Conservation (phyloP, 73 alveolate genomes). For the Halteria grandinella region DNA sequence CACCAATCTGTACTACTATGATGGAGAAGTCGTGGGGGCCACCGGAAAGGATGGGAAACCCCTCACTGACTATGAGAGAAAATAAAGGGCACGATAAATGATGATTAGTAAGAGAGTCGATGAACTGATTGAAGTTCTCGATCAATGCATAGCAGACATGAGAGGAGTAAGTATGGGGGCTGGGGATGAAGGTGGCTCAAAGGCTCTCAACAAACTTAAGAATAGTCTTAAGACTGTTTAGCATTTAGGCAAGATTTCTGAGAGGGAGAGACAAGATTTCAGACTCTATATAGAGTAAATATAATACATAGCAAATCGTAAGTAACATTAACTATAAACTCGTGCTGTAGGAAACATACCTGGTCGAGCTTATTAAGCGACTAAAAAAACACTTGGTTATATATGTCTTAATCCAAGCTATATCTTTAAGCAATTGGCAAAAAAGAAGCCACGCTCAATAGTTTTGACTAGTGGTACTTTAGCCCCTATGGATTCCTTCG, state of each 20-base stretch:
- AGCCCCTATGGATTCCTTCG: constrained; percentile 80
- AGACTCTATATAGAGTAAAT: constrained; percentile 19
- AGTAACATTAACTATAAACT: not conserved
- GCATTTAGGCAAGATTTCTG: constrained; percentile 6
- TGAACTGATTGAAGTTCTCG: constrained; percentile 23
- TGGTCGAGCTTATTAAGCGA: not conserved
- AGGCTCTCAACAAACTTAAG: constrained; percentile 3
- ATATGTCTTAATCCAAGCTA: constrained; percentile 80
- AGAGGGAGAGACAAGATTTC: constrained; percentile 25
- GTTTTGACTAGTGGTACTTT: constrained; percentile 78
- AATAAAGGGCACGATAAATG: not conserved
- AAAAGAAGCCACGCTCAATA: constrained; percentile 67
- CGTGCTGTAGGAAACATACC: not conserved
- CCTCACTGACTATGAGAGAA: not conserved
- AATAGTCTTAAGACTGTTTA: constrained; percentile 2
- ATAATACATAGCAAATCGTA: not conserved
- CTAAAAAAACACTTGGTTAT: constrained; percentile 26
- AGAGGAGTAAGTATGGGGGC: too few species aligned
- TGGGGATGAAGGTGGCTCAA: not conserved
- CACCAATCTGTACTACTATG: not conserved
- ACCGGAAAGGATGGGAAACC: too few species aligned
- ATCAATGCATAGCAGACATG: constrained; percentile 3
- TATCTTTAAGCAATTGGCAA: constrained; percentile 66
- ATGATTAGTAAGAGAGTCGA: constrained; percentile 28
- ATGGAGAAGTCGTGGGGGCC: not conserved